Conservation (phyloP, 768 basidiomycete species). For the Tulasnella sp. region DNA sequence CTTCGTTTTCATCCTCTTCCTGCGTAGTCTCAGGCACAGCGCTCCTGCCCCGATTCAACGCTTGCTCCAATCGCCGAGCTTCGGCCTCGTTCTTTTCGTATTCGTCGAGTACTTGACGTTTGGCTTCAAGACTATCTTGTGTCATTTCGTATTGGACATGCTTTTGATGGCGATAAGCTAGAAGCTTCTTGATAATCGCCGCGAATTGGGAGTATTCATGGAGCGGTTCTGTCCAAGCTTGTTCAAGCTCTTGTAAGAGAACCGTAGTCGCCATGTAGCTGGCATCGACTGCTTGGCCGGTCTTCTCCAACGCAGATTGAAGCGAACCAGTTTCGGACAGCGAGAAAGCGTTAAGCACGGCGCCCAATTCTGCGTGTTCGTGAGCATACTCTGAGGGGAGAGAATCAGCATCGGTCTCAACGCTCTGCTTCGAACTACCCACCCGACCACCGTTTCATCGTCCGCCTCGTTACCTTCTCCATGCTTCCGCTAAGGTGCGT, state of each 20-base stretch:
- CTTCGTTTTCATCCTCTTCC: slow-evolving; percentile 33
- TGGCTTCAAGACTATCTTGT: slow-evolving; percentile 79
- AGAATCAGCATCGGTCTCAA: background rate
- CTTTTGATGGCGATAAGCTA: slow-evolving; percentile 95
- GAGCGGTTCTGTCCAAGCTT: slow-evolving; percentile 91
- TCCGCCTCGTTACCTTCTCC: slow-evolving; percentile 92
- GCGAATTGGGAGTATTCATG: slow-evolving; percentile 96
- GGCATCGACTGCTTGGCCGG: slow-evolving; percentile 91
- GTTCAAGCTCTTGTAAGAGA: slow-evolving; percentile 88
- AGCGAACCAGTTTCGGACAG: slow-evolving; percentile 71
- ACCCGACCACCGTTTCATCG: slow-evolving; percentile 95
- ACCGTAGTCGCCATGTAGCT: slow-evolving; percentile 90
- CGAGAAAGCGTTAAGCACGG: slow-evolving; percentile 88
- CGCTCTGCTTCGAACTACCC: slow-evolving; percentile 32
- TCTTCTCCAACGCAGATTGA: slow-evolving; percentile 88
- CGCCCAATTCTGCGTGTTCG: slow-evolving; percentile 88
- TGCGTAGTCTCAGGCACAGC: slow-evolving; percentile 20
- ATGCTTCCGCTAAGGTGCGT: slow-evolving; percentile 86
- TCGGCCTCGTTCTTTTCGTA: slow-evolving; percentile 91
- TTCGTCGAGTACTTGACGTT: slow-evolving; percentile 79
- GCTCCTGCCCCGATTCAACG: slow-evolving; percentile 46
- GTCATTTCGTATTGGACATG: slow-evolving; percentile 98
- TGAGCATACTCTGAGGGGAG: slow-evolving; percentile 62
- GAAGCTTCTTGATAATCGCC: slow-evolving; percentile 86
- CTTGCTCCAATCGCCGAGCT: slow-evolving; percentile 82